A percentile compares a stretch with the other conserved stretches of the same genome.
These are phyloP conservation scores for Pseudogymnoascus sp. DNA, from an alignment of 2,329 filamentous ascomycete genomes.

Conservation along the genomic window DNA sequence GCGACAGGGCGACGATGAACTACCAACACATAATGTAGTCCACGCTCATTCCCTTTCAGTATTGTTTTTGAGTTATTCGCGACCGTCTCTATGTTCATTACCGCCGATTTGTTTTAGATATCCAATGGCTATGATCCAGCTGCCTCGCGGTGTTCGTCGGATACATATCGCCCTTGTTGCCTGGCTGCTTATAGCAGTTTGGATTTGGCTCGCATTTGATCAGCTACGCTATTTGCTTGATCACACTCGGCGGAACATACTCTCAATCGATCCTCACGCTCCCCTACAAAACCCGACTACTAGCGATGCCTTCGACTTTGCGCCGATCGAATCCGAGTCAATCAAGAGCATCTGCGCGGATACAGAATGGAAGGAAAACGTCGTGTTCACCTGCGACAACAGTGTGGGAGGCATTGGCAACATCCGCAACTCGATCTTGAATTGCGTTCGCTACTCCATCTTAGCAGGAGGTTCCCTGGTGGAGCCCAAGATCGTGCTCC, in stretches of 20 bases:
- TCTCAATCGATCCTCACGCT: neutral
- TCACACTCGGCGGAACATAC: neutral
- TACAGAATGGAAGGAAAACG: conserved; percentile 22
- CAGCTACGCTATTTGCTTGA: neutral
- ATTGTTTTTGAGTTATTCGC: neutral
- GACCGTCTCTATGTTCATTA: neutral
- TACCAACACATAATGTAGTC: neutral
- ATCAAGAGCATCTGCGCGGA: conserved; percentile 20
- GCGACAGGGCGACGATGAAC: neutral
- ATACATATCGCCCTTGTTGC: neutral
- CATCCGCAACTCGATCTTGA: conserved; percentile 26
- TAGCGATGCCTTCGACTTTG: conserved; percentile 21
- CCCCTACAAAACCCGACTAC: neutral
- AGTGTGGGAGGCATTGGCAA: conserved; percentile 26
- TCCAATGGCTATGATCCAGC: neutral
- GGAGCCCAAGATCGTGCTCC: conserved; percentile 18
- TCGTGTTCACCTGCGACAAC: conserved; percentile 24
- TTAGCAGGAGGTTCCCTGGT: conserved; percentile 22
- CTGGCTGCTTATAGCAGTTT: neutral
- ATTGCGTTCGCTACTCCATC: conserved; percentile 26
- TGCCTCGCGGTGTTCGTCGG: neutral
- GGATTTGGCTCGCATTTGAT: neutral
- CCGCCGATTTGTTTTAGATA: neutral
- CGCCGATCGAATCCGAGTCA: conserved; percentile 19
- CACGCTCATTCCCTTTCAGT: neutral